Base-by-base conservation (phyloP, 345 rosid genomes). In the Syzygium aqueum region DNA sequence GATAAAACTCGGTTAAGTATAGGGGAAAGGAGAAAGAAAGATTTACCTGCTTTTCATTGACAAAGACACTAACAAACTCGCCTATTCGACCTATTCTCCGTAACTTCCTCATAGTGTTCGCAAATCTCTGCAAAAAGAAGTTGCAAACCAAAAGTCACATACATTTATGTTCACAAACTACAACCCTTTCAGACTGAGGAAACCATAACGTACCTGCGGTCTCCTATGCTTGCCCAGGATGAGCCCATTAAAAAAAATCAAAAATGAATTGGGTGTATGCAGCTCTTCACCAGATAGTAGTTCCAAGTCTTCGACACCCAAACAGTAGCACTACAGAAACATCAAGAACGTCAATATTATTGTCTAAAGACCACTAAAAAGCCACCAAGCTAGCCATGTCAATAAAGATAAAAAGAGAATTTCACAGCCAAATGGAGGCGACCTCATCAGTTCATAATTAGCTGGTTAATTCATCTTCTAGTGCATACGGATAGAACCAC, bases 21-120 rank as follows among this genome's bases (percentile, higher is more conserved):
- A 30, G 53, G 54, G 21, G 77, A 84, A 61, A 49, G 53, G 14
- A 11, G 37, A 85, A 27, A 63, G 87, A 65, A 84, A 84, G 28
- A 87, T 5, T 85, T 92, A 97, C 99, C 98, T 97, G 99, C 92
- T 96, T 97, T 92, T 95, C 99, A 86, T 97, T 95, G 83, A 94
- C 94, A 92, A 93, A 97, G 87, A 97, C 92, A 86, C 95, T 94
- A 65, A 97, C 98, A 91, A 97, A 97, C 89, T 97, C 99, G 67
- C 99, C 97, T 88, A 97, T 89, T 93, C 93, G 93, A 40, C 99
- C 98, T 89, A 97, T 94, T 95, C 99, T 94, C 84, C 99, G 96
- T 89, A 96, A 90, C 91, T 90, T 94, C 91, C 99, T 95, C 91
- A 96, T 86, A 33, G 91, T 92, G 87, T 87, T 85, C 84, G 96